These are phyloP conservation scores for Metschnikowia chrysomelidarum DNA, from an alignment of 805 yeast genomes.

Conservation along the genomic window DNA sequence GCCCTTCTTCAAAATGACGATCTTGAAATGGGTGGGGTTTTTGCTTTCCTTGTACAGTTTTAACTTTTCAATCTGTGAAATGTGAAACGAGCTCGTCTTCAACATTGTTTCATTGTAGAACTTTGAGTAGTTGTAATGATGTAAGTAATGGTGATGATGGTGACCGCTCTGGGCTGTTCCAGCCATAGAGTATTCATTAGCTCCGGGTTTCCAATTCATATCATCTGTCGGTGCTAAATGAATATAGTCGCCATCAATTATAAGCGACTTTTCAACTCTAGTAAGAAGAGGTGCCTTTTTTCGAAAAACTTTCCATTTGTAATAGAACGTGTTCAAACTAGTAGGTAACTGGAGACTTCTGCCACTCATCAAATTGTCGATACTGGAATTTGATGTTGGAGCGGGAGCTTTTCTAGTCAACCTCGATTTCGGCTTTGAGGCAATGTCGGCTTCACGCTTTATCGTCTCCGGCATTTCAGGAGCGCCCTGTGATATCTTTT, in stretches of 20 bases:
- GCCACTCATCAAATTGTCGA: conserved; percentile 12
- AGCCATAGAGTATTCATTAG: conserved; percentile 33
- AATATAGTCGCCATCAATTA: conserved; percentile 92
- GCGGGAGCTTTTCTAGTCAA: not conserved
- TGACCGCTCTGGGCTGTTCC: conserved; percentile 18
- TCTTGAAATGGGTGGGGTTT: conserved; percentile 76
- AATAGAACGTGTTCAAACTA: conserved; percentile 56
- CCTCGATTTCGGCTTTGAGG: not conserved
- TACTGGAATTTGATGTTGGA: conserved; percentile 18
- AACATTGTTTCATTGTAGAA: conserved; percentile 63
- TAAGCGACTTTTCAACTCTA: conserved; percentile 77
- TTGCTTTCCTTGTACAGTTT: conserved; percentile 66
- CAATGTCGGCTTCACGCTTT: not conserved
- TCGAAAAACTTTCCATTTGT: conserved; percentile 85
- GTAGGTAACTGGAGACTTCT: conserved; percentile 26
- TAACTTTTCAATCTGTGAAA: conserved; percentile 69
- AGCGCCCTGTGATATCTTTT: not conserved
- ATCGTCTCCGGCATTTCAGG: not conserved
- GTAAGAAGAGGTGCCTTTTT: conserved; percentile 81
- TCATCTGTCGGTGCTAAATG: conserved; percentile 87
- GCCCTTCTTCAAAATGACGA: conserved; percentile 51
- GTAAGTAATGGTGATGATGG: conserved; percentile 37
- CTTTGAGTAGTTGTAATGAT: conserved; percentile 39
- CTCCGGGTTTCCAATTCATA: conserved; percentile 40
- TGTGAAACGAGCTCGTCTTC: conserved; percentile 84